Percentiles rank a stretch among this genome's conserved stretches.
These are phyloP conservation scores for Berberis thunbergii DNA, from an alignment of 164 flowering plant species.

Conservation along the genomic window DNA sequence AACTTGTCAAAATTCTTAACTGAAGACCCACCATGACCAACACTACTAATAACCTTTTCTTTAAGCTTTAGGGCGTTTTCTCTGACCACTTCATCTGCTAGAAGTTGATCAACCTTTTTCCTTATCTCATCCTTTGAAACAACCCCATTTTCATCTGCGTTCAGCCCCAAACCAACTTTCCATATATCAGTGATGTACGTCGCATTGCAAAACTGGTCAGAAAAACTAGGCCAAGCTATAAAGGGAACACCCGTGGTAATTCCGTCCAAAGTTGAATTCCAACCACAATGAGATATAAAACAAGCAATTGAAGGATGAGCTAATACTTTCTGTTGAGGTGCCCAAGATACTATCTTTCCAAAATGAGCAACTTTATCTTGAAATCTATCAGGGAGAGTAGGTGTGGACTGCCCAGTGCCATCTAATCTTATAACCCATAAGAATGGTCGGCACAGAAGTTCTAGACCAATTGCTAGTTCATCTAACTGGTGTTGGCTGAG, in stretches of 20 bases:
- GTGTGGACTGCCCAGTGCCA: not conserved
- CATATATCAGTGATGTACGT: not conserved
- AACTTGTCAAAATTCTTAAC: no score
- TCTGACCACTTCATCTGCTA: no score
- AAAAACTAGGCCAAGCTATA: constrained; percentile 2
- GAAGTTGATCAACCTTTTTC: not conserved
- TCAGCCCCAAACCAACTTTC: constrained; percentile 1
- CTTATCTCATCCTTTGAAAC: not conserved
- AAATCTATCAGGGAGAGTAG: constrained; percentile 11
- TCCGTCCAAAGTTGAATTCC: not conserved
- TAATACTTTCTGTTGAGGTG: constrained; percentile 18
- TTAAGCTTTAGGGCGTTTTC: no score
- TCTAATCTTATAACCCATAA: constrained; percentile 20
- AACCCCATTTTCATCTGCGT: not conserved
- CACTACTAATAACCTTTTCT: no score
- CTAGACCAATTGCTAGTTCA: constrained; percentile 25
- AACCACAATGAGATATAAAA: not conserved
- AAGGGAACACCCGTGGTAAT: not conserved
- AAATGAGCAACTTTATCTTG: constrained; percentile 1
- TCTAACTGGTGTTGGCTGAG: constrained; percentile 12
- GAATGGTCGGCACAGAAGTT: constrained; percentile 17
- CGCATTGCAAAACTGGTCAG: constrained; percentile 1
- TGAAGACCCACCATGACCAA: no score
- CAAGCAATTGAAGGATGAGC: constrained; percentile 9
- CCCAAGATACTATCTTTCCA: constrained; percentile 12